phyloP scores from a whole-genome alignment of 306 rosid species.

The Cicer bijugum region DNA sequence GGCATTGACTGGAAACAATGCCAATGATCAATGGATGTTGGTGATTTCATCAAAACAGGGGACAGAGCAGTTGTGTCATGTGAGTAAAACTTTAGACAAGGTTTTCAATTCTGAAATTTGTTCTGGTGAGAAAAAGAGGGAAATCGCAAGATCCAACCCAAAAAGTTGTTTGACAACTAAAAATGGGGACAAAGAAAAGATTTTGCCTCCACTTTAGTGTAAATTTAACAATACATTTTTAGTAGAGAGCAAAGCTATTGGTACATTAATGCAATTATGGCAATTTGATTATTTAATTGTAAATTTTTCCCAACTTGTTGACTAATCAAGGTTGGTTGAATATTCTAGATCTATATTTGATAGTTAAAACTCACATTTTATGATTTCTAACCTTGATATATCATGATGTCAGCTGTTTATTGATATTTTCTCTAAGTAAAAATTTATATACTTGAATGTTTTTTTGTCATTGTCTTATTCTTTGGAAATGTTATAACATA shows the following conservation, averaged over 20 bases:
- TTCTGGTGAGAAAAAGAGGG: background rate
- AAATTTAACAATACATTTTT: conserved; percentile 27
- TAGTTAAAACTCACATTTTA: conserved; percentile 20
- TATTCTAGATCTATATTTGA: conserved; percentile 34
- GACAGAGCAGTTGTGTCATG: background rate
- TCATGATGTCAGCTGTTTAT: conserved; percentile 40
- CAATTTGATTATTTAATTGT: conserved; percentile 19
- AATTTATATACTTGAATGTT: conserved; percentile 21
- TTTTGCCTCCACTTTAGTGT: background rate
- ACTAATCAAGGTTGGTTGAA: conserved; percentile 7
- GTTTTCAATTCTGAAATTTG: background rate
- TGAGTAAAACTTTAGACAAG: background rate
- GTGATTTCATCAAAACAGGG: background rate
- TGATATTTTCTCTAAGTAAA: conserved; percentile 17
- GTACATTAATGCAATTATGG: conserved; percentile 15
- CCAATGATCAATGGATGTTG: background rate
- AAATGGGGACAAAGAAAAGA: background rate
- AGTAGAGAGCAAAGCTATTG: conserved; percentile 19
- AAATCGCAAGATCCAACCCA: background rate
- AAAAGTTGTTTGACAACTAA: background rate
- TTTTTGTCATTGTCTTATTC: conserved; percentile 35
- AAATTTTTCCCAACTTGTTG: conserved; percentile 26
- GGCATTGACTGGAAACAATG: background rate
- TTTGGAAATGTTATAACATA: conserved; percentile 38
- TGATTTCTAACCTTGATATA: conserved; percentile 34